phyloP scores from a whole-genome alignment of 2,329 filamentous ascomycete species.

The Lithohypha guttulata region DNA sequence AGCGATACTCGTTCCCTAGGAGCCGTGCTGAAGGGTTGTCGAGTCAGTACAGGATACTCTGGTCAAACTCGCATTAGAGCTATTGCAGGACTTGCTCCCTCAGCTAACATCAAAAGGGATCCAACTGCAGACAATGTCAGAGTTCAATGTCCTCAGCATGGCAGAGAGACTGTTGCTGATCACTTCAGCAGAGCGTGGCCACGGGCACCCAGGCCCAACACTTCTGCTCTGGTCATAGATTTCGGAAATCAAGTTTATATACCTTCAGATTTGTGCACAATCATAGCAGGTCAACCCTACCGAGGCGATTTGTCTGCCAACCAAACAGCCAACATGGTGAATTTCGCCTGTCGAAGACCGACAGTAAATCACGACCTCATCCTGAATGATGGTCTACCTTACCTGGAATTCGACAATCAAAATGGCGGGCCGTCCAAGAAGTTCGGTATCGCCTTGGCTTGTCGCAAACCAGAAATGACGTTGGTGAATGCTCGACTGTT shows the following conservation, averaged over 20 bases:
- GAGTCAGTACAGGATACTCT: not conserved
- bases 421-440: not conserved
- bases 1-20: not conserved
- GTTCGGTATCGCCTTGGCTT: not conserved
- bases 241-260: slow-evolving; percentile 1
- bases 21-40: not conserved
- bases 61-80: not conserved
- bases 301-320: not conserved
- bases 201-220: not conserved
- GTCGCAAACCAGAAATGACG: not conserved
- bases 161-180: not conserved
- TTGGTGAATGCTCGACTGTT: not conserved
- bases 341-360: not conserved
- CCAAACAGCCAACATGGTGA: slow-evolving; percentile 3
- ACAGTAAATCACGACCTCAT: not conserved
- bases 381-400: not conserved
- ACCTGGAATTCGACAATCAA: not conserved
- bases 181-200: not conserved
- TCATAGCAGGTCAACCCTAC: slow-evolving; percentile 2
- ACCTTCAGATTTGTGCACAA: not conserved
- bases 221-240: not conserved
- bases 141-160: not conserved
- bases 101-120: not conserved
- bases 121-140: slow-evolving; percentile 1
- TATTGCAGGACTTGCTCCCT: not conserved